Conservation (phyloP, 164 flowering plant species). For the Aristolochia fimbriata region DNA sequence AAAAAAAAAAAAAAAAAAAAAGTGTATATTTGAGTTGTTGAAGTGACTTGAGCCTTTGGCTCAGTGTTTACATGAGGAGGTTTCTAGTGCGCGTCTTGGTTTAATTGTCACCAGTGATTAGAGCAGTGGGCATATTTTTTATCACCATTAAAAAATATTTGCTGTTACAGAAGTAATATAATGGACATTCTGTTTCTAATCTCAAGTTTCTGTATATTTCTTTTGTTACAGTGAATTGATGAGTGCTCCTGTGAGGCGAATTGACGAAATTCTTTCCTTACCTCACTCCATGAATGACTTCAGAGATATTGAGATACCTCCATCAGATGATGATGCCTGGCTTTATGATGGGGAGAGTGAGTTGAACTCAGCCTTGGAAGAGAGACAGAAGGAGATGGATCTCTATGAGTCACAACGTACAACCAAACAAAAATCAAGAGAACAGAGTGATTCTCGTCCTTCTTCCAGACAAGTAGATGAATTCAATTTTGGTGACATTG, state of each 20-base stretch:
- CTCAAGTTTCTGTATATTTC: neutral
- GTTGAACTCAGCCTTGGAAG: slow-evolving; percentile 60
- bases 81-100: too few relatives aligned
- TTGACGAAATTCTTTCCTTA: slow-evolving; percentile 76
- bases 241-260: slow-evolving; percentile 75
- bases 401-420: slow-evolving; percentile 39
- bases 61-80: too few relatives aligned
- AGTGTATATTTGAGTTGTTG: too few relatives aligned
- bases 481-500: slow-evolving; percentile 52
- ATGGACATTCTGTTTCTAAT: neutral
- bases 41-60: too few relatives aligned
- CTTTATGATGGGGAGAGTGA: slow-evolving; percentile 86
- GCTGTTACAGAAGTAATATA: neutral
- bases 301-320: slow-evolving; percentile 47
- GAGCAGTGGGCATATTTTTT: too few relatives aligned
- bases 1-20: too few relatives aligned
- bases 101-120: too few relatives aligned
- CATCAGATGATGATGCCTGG: slow-evolving; percentile 93
- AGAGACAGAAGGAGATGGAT: slow-evolving; percentile 87
- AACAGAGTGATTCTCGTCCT: slow-evolving; percentile 23
- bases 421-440: slow-evolving; percentile 44
- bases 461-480: slow-evolving; percentile 31
- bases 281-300: slow-evolving; percentile 62
- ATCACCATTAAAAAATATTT: too few relatives aligned
- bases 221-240: slow-evolving; percentile 58